Evolutionary conservation across 495 filamentous ascomycete species (phyloP), one percentile per base, ranked within the genome.

Genomic region (Xylaria cubensis): DNA sequence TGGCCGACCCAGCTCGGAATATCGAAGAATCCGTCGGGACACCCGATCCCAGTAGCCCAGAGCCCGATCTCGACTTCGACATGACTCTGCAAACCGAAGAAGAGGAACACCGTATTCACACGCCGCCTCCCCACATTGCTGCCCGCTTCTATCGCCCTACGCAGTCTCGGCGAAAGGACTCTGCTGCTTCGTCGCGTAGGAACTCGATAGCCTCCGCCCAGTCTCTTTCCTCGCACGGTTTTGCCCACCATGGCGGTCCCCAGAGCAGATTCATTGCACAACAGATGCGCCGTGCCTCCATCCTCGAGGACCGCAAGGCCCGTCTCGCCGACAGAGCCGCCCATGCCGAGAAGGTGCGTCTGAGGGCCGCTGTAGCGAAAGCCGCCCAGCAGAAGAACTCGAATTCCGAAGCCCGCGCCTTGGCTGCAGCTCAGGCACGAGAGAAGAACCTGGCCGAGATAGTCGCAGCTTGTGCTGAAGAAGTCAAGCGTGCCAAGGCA

Each of bases 331-430:
- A 97, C 79, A 89, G 95, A 55, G 97, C 95, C 13, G 93, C 94
- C 55, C 94, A 99, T 83, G 96, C 94, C 61, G 96, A 99, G 80
- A 95, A 97, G 83, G 96, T 99, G n/a, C 93, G 96, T 69, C 84
- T 96, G 67, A 92, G 92, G 67, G 96, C 93, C 56, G 94, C 93
- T n/a, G 81, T 93, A 67, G 92, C 91, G 41, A 97, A 94, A 85
- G 92, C 92, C 48, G 89, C 90, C 17, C 90, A 90, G 21, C 87
- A 88, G 50, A 84, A 83, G 67, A 86, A 76, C 48, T 86, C 73
- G 53, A 90, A 90, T 78, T 88, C 90, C 73, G 94, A 98, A 80
- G 93, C 96, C 82, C 84, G 92, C 74, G 94, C 94, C 1, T 78
- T 97, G 71, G 94, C 95, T n/a, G 96, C 97, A 5, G 92, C 97